Conservation (phyloP, 2,329 filamentous ascomycete genomes). For the Trichophyton rubrum region DNA sequence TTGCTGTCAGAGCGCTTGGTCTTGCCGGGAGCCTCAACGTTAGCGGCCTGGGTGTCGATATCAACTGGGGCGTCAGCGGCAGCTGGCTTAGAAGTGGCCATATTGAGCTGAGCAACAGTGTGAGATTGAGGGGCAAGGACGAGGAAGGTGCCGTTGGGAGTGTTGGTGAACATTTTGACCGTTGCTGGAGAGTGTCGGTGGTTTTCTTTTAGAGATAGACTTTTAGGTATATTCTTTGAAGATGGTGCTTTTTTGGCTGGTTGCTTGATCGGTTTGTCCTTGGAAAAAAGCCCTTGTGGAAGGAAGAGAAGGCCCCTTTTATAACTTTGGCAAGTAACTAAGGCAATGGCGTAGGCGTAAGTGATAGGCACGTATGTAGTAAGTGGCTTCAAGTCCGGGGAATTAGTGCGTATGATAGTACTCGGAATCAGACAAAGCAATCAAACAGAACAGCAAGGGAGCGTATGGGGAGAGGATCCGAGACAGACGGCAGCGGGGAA, state of each 20-base stretch:
- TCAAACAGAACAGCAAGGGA: not conserved
- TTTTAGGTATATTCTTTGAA: not conserved
- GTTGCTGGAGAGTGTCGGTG: not conserved
- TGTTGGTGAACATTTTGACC: slow-evolving; percentile 14
- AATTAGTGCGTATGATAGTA: not conserved
- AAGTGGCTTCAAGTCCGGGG: not conserved
- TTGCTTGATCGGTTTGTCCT: not conserved
- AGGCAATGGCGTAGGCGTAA: not conserved
- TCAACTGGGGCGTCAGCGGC: not conserved
- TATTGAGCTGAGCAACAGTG: slow-evolving; percentile 6
- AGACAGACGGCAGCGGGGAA: not conserved
- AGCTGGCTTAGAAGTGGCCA: not conserved
- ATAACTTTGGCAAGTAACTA: not conserved
- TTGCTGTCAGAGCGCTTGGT: slow-evolving; percentile 12
- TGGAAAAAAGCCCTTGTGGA: not conserved
- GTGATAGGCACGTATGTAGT: not conserved
- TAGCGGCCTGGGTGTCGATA: not conserved
- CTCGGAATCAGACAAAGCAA: not conserved
- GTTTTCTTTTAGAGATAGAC: not conserved
- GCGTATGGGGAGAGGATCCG: slow-evolving; percentile 1
- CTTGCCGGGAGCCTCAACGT: slow-evolving; percentile 2
- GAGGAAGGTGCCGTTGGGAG: slow-evolving; percentile 14
- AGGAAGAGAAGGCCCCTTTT: not conserved
- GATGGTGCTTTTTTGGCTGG: not conserved
- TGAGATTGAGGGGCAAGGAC: slow-evolving; percentile 14